Conservation (phyloP, 164 flowering plant species). For the Sextonia rubra region DNA sequence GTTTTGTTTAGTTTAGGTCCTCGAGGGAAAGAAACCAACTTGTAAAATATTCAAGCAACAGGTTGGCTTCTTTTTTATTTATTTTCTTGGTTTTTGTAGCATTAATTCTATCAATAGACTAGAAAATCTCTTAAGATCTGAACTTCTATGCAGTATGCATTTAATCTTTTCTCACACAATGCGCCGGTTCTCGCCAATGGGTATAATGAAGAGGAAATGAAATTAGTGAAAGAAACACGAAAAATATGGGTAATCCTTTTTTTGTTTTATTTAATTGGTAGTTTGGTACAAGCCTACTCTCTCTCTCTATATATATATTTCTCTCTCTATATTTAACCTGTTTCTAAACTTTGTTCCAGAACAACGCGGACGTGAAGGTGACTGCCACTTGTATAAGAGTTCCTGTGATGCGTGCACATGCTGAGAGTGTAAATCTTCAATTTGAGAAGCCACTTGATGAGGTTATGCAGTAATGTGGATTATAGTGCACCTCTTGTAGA, state of each 20-base stretch:
- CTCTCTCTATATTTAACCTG: neutral
- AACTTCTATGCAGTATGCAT: conserved; percentile 78
- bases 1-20: conserved; percentile 38
- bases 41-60: conserved; percentile 85
- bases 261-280: neutral
- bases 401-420: conserved; percentile 99
- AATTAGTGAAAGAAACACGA: conserved; percentile 89
- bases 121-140: neutral
- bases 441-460: conserved; percentile 90
- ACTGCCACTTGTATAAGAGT: conserved; percentile 97
- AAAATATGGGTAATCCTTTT: conserved; percentile 74
- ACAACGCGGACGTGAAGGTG: conserved; percentile 67
- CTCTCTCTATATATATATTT: neutral
- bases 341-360: conserved; percentile 33
- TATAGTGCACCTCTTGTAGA: neutral
- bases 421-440: conserved; percentile 92
- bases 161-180: conserved; percentile 93
- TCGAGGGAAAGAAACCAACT: conserved; percentile 90
- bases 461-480: conserved; percentile 37
- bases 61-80: conserved; percentile 33
- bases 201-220: conserved; percentile 98
- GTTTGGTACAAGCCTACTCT: neutral
- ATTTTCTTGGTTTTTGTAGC: neutral
- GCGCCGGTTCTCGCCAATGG: conserved; percentile 85
- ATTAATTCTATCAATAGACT: neutral